A percentile compares a stretch with the other conserved stretches of the same genome.
phyloP scores from a whole-genome alignment of 805 yeast species.

The Schwanniomyces pseudopolymorphus region DNA sequence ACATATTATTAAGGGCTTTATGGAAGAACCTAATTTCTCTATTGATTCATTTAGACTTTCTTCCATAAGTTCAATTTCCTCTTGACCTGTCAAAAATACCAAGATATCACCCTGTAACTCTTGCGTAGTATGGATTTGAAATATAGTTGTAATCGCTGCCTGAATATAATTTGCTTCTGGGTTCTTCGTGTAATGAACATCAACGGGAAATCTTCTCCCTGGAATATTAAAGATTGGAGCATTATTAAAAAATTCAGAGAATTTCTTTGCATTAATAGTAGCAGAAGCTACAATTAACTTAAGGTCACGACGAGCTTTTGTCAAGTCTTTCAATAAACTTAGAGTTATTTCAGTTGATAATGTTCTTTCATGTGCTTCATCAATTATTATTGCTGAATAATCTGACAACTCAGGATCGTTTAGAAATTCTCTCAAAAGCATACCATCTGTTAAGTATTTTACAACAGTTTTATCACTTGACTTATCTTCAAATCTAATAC shows the following conservation, averaged over 20 bases:
- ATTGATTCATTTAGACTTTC: constrained; percentile 69
- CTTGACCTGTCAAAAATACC: constrained; percentile 94
- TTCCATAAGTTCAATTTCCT: constrained; percentile 84
- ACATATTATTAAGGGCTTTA: constrained; percentile 65
- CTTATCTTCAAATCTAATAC: constrained; percentile 82
- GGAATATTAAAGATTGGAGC: constrained; percentile 91
- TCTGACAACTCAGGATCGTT: constrained; percentile 65
- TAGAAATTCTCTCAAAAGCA: constrained; percentile 81
- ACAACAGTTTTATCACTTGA: constrained; percentile 64
- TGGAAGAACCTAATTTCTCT: constrained; percentile 56
- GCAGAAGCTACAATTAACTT: constrained; percentile 87
- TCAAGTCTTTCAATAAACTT: constrained; percentile 75
- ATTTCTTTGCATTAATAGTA: constrained; percentile 86
- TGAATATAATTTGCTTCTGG: constrained; percentile 91
- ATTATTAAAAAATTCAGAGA: constrained; percentile 73
- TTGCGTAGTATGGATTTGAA: constrained; percentile 74
- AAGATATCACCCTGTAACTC: constrained; percentile 80
- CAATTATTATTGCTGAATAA: constrained; percentile 87
- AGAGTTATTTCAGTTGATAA: constrained; percentile 82
- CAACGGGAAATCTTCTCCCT: constrained; percentile 92
- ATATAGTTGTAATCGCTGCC: constrained; percentile 84
- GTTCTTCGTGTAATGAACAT: constrained; percentile 73
- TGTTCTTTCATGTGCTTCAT: constrained; percentile 97
- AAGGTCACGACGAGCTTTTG: constrained; percentile 63
- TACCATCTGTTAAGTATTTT: constrained; percentile 96